Evolutionary conservation across 2,329 filamentous ascomycete species (phyloP), one percentile per base, ranked within the genome.

Genomic region (Exophiala oligosperma): DNA sequence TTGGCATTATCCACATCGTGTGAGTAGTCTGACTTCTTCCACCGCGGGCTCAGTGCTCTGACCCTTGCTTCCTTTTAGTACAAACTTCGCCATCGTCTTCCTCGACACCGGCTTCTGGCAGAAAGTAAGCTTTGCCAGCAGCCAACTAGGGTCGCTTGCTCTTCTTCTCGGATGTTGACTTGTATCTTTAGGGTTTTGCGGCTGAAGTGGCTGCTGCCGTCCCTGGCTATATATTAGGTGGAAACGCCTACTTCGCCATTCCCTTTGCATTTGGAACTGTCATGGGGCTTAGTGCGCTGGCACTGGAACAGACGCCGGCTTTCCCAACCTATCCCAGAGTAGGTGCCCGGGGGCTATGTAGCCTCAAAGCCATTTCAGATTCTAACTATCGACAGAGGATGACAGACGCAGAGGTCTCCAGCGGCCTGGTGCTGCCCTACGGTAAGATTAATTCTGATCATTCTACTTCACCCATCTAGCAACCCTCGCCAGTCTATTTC

Each of bases 381-480:
- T 17, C 17, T 17, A 17, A 17, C 17, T 17, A 17, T 17, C 17
- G 17, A 17, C 17, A 17, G 17, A 17, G 17, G 17, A 41, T 57
- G 54, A 44, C 35, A 2, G 50, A 69, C 3, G 66, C 66, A 59
- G 91, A 96, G 59, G 89, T 96, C 0, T 87, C 85, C 1, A 90
- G 90, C 2, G 92, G 92, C 2, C 79, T 96, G 6, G 91, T 93
- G 0, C 80, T 96, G 0, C 92, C 92, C 0, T 91, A 92, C 57
- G 91, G 90, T 1, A 89, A 17, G 17, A 17, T 17, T 17, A 17
- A 17, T 17, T 17, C 17, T 17, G 17, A 17, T 17, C 17, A 17
- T 17, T 17, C 17, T 17, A 17, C 17, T 17, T 17, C 17, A 17
- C 17, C 17, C 17, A 17, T 17, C 17, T 17, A 17, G 17, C 17